phyloP scores from a whole-genome alignment of 192 early-diverging fungal genomes.

The Coemansia javaensis region DNA sequence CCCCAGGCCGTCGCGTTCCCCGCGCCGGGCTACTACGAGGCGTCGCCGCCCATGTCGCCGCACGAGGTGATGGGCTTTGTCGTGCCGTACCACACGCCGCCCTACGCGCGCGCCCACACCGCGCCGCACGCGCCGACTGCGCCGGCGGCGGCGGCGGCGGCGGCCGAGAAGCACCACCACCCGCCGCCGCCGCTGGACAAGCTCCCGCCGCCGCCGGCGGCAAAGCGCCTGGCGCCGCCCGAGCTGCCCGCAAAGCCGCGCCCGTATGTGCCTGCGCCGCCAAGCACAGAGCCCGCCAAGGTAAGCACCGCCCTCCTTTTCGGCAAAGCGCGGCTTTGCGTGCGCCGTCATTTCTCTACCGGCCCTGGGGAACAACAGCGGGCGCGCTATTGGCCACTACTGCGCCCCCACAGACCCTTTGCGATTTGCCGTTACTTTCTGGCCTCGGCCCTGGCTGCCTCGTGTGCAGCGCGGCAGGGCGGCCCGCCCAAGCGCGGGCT shows the following conservation, averaged over 20 bases:
- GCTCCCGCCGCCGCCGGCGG: background rate
- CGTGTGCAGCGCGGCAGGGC: no score
- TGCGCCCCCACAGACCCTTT: no score
- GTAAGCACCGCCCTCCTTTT: conserved; percentile 9
- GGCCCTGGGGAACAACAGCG: no score
- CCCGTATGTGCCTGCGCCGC: conserved; percentile 10
- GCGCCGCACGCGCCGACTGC: background rate
- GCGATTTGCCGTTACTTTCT: no score
- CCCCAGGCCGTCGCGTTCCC: conserved; percentile 28
- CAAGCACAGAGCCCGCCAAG: conserved; percentile 16
- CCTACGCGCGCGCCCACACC: background rate
- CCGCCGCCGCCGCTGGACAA: no score
- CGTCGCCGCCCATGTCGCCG: conserved; percentile 3
- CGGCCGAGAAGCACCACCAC: background rate
- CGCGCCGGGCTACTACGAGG: conserved; percentile 19
- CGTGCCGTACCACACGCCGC: background rate
- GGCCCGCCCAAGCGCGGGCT: no score
- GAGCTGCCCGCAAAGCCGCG: conserved; percentile 26
- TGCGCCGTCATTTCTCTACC: no score
- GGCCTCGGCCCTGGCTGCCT: no score
- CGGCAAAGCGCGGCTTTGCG: no score
- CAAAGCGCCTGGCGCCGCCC: background rate
- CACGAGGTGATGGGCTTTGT: conserved; percentile 5
- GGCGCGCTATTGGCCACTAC: no score
- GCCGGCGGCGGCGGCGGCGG: no score